Evolutionary conservation across 2,329 filamentous ascomycete species (phyloP), one percentile per base, ranked within the genome.

Genomic region (Verticillium albo-atrum): DNA sequence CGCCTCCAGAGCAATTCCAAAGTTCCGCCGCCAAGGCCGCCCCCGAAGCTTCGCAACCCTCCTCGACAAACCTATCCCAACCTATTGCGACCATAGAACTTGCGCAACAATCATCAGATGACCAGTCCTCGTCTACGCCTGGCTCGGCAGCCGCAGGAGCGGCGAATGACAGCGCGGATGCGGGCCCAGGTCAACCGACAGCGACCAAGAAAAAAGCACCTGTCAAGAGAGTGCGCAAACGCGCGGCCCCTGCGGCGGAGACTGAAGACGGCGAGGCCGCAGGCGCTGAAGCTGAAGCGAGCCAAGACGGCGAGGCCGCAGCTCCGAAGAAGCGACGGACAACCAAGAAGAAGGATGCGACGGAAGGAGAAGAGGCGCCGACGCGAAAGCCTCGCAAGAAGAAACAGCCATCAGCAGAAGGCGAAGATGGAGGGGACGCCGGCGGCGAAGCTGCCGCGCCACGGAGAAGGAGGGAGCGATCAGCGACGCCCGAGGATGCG

Each of bases 401-500:
- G 27, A 65, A 59, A 35, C 64, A 37, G 42, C 54, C 57, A 12
- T 14, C 51, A 20, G 30, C 56, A 2, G 60, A 63, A 9, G 60
- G 56, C 3, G 37, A 26, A 3, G 54, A 68, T 26, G 64, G 58
- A 25, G 62, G 64, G 5, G 56, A 59, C 14, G 57, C 63, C 30
- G 52, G 20, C 51, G 51, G 12, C 4, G 27, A 27, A 15, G 54
- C 32, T 55, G 59, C 17, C 4, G 42, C 42, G 42, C 42, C 42
- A 10, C 42, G 54, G 14, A 54, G 52, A 57, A 66, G 76, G 62
- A 65, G 73, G 51, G 74, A 78, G 57, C 78, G 83, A 60, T 78
- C 81, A 17, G 64, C 74, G 3, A 89, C 87, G 0, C 87, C 88
- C 2, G 85, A 88, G 57, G 84, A 88, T 64, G 84, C 86, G 3